Base-by-base conservation (phyloP, 1,284 basidiomycete species). In the Malassezia equina region DNA sequence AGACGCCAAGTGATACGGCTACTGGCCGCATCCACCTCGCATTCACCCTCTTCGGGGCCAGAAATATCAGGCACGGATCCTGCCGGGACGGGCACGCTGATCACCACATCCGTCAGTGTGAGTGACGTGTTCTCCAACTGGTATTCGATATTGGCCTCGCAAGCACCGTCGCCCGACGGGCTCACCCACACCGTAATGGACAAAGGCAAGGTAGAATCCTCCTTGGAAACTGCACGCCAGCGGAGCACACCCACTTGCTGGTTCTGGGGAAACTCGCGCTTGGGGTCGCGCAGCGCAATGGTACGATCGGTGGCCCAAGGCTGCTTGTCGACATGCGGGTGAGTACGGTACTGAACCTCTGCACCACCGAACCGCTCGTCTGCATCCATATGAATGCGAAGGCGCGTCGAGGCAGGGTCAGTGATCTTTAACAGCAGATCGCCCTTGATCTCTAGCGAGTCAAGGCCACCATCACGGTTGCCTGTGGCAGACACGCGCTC, bases 101-200 rank as follows among this genome's bases (percentile, higher is more conserved):
- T 88, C 64, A 84, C 81, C 29, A 93, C 82, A 70, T 94, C 88
- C 69, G 86, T 83, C 3, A 96, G 79, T 61, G 85, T 54, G 33
- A 71, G 44, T 3, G 59, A 50, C 9, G 58, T 55, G 58, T 89
- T 86, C 74, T 93, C 89, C 44, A 96, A 84, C 75, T 96, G 90
- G 75, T 94, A 98, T 76, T 96, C 93, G 66, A 96, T 88, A 74
- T 86, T 93, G 53, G 95, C 88, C 64, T 94, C 90, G 64, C 85
- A 88, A 7, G 60, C 66, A 15, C 69, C 69, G 65, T 90, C 85
- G 64, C 88, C 90, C 46, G 86, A 85, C 2, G 87, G 85, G 27
- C 88, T 86, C 4, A 91, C 91, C 93, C 93, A 96, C 76, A 88
- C 91, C 69, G 90, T 95, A 75, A 96, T 88, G 15, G 86, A 87